Percentiles rank a stretch among this genome's conserved stretches.
These are phyloP conservation scores for Candida ovalis DNA, from an alignment of 805 yeast genomes.

Conservation along the genomic window DNA sequence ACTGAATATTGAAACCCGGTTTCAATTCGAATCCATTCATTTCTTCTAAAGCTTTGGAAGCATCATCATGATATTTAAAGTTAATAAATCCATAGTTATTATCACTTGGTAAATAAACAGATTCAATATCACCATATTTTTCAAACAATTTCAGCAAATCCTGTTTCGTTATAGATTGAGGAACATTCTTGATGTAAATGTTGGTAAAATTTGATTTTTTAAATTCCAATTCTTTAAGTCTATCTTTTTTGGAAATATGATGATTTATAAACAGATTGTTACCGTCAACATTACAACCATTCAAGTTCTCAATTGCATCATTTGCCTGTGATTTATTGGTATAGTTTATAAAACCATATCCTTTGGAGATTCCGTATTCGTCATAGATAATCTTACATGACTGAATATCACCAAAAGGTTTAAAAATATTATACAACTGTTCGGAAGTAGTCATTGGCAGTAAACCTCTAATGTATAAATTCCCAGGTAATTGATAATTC, in stretches of 20 bases:
- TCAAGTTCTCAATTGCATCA: conserved; percentile 47
- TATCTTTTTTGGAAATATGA: conserved; percentile 62
- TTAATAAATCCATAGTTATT: conserved; percentile 50
- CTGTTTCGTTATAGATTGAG: conserved; percentile 34
- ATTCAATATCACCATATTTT: conserved; percentile 44
- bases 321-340: conserved; percentile 55
- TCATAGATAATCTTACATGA: conserved; percentile 47
- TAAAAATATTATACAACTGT: conserved; percentile 35
- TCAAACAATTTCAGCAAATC: conserved; percentile 41
- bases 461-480: conserved; percentile 51
- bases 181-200: conserved; percentile 52
- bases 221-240: conserved; percentile 45
- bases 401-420: conserved; percentile 38
- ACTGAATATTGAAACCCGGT: conserved; percentile 26
- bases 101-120: conserved; percentile 49
- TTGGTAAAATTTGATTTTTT: conserved; percentile 47
- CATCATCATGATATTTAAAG: conserved; percentile 44
- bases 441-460: conserved; percentile 35
- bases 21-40: conserved; percentile 41
- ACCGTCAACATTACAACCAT: conserved; percentile 25
- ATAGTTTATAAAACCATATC: conserved; percentile 69
- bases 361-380: conserved; percentile 41
- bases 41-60: conserved; percentile 44
- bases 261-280: conserved; percentile 50
- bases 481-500: conserved; percentile 42